Evolutionary conservation across 1,284 basidiomycete species (phyloP).

Genomic region (Melampsora americana): DNA sequence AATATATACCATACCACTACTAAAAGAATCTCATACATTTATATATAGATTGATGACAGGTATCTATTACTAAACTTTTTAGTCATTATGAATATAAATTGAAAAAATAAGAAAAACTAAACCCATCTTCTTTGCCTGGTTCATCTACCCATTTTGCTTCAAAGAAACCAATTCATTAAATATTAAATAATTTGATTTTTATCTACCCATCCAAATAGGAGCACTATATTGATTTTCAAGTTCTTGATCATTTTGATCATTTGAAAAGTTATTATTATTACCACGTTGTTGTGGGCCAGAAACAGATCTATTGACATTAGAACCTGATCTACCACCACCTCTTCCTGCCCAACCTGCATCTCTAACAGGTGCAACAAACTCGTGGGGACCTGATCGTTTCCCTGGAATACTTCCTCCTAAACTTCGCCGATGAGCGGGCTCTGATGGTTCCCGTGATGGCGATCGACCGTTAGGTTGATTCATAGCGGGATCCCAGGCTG

Average conservation of each 20-base stretch:
- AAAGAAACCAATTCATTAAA: not conserved
- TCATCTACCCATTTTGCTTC: too few species aligned
- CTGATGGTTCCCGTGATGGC: not conserved
- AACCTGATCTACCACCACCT: slow-evolving; percentile 24
- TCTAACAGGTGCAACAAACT: slow-evolving; percentile 34
- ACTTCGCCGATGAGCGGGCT: not conserved
- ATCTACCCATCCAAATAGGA: slow-evolving; percentile 9
- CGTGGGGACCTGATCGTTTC: slow-evolving; percentile 22
- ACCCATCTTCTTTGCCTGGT: too few species aligned
- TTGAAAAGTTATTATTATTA: too few species aligned
- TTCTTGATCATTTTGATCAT: too few species aligned
- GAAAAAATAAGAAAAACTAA: too few species aligned
- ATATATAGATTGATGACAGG: too few species aligned
- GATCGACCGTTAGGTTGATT: not conserved
- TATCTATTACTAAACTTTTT: too few species aligned
- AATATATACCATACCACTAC: too few species aligned
- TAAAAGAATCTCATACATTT: too few species aligned
- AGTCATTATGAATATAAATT: too few species aligned
- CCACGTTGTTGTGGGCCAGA: not conserved
- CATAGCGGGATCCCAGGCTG: not conserved
- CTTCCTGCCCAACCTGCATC: slow-evolving; percentile 39
- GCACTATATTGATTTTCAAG: slow-evolving; percentile 1
- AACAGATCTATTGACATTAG: not conserved
- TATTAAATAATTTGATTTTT: not conserved
- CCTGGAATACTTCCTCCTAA: not conserved